These are phyloP conservation scores for Rosa lucieae DNA, from an alignment of 306 rosid species.

Conservation along the genomic window DNA sequence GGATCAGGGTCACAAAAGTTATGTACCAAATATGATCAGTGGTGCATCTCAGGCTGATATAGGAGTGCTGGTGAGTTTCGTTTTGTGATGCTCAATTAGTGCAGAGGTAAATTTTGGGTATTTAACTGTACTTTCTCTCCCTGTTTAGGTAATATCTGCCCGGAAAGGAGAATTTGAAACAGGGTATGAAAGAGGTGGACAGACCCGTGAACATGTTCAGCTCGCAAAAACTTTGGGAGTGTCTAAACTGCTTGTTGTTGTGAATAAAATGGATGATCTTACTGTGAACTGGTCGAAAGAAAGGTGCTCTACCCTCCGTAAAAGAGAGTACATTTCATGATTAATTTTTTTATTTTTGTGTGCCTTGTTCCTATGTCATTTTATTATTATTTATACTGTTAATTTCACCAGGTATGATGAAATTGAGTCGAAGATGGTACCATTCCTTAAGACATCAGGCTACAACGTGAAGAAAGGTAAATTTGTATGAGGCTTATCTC, in stretches of 20 bases:
- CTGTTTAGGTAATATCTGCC: constrained; percentile 86
- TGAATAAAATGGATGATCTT: constrained; percentile 96
- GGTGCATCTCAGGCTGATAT: constrained; percentile 99
- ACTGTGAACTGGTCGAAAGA: constrained; percentile 95
- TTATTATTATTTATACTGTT: background rate
- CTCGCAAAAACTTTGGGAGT: constrained; percentile 98
- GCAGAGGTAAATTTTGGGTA: background rate
- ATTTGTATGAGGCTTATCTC: background rate
- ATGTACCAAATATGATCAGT: constrained; percentile 99
- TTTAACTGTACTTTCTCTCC: constrained; percentile 3
- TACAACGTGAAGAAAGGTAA: constrained; percentile 96
- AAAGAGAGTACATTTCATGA: background rate
- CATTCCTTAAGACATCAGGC: constrained; percentile 81
- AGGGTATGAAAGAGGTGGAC: constrained; percentile 99
- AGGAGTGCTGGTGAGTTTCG: constrained; percentile 81
- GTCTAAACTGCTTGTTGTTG: constrained; percentile 82
- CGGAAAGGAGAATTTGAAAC: constrained; percentile 99
- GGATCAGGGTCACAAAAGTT: constrained; percentile 96
- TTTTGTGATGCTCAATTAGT: background rate
- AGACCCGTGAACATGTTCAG: constrained; percentile 98
- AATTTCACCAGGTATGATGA: constrained; percentile 74
- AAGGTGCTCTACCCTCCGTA: constrained; percentile 48
- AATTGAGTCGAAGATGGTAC: constrained; percentile 85
- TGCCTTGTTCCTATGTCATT: constrained; percentile 1
- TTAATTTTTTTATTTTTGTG: no score